A percentile compares a stretch with the other conserved stretches of the same genome.
These are phyloP conservation scores for Postia placenta DNA, from an alignment of 768 basidiomycete species.

Conservation along the genomic window DNA sequence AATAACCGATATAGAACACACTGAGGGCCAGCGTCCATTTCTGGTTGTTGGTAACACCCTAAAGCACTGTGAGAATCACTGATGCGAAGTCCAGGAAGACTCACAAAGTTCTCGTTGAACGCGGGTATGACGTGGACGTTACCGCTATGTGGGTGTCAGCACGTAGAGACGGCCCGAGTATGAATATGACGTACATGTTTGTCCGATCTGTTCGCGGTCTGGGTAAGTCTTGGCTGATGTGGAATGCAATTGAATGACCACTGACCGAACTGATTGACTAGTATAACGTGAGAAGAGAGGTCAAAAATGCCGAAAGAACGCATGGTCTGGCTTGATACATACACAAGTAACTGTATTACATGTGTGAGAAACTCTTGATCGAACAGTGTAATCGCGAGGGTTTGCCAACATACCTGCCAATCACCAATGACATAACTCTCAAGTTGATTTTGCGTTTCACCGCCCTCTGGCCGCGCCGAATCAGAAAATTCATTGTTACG, in stretches of 20 bases:
- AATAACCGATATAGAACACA: conserved; percentile 58
- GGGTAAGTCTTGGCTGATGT: background rate
- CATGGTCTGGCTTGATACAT: background rate
- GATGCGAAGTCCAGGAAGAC: conserved; percentile 9
- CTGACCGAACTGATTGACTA: conserved; percentile 21
- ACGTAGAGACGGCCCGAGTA: background rate
- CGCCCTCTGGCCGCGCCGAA: conserved; percentile 23
- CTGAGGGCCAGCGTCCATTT: conserved; percentile 53
- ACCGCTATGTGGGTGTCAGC: conserved; percentile 28
- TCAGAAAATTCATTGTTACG: background rate
- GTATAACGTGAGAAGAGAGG: background rate
- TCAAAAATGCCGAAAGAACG: background rate
- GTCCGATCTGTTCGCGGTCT: conserved; percentile 38
- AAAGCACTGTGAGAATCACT: background rate
- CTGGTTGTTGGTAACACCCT: conserved; percentile 47
- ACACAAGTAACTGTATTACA: conserved; percentile 21
- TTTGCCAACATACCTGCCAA: conserved; percentile 40
- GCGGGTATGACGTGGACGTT: conserved; percentile 48
- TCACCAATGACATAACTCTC: conserved; percentile 43
- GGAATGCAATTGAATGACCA: background rate
- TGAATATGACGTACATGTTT: conserved; percentile 37
- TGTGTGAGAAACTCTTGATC: too few relatives aligned
- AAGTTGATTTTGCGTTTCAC: conserved; percentile 47
- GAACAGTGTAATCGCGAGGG: too few relatives aligned
- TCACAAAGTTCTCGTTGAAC: conserved; percentile 49